phyloP scores from a whole-genome alignment of 495 filamentous ascomycete genomes.

The Oleoguttula mirabilis region DNA sequence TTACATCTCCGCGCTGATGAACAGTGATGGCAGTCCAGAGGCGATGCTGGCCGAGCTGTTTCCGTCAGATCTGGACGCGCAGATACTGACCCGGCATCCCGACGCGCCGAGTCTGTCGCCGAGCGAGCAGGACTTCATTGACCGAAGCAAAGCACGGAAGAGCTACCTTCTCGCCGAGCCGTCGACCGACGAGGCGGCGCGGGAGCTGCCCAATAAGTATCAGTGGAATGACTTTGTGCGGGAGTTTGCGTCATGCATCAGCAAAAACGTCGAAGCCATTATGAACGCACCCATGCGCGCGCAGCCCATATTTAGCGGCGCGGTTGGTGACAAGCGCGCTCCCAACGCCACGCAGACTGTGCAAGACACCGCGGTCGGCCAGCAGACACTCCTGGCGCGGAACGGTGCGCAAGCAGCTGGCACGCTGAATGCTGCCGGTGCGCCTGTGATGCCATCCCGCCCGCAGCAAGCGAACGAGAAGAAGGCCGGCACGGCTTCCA shows the following conservation, averaged over 20 bases:
- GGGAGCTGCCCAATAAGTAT: constrained; percentile 58
- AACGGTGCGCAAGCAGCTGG: neutral
- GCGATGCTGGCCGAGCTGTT: constrained; percentile 65
- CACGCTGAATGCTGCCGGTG: constrained; percentile 44
- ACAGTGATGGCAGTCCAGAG: constrained; percentile 44
- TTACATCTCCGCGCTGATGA: constrained; percentile 58
- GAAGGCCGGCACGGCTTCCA: constrained; percentile 34
- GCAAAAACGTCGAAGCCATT: constrained; percentile 58
- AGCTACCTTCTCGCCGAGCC: constrained; percentile 54
- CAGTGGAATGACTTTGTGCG: constrained; percentile 69
- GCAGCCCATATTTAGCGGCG: constrained; percentile 4
- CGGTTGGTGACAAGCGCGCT: constrained; percentile 23
- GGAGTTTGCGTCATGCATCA: constrained; percentile 60
- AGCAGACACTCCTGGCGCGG: neutral
- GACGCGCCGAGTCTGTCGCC: constrained; percentile 51
- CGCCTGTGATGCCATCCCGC: constrained; percentile 22
- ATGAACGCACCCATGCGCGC: constrained; percentile 25
- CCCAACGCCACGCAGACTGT: constrained; percentile 34
- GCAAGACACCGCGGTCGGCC: constrained; percentile 12
- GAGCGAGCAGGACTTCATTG: constrained; percentile 64
- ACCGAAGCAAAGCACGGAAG: constrained; percentile 49
- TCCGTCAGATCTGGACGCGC: constrained; percentile 53
- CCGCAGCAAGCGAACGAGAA: neutral
- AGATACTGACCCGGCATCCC: constrained; percentile 51
- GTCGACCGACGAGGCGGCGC: constrained; percentile 48